Evolutionary conservation across 495 filamentous ascomycete genomes (phyloP).

Genomic region (Lentithecium fluviatile): DNA sequence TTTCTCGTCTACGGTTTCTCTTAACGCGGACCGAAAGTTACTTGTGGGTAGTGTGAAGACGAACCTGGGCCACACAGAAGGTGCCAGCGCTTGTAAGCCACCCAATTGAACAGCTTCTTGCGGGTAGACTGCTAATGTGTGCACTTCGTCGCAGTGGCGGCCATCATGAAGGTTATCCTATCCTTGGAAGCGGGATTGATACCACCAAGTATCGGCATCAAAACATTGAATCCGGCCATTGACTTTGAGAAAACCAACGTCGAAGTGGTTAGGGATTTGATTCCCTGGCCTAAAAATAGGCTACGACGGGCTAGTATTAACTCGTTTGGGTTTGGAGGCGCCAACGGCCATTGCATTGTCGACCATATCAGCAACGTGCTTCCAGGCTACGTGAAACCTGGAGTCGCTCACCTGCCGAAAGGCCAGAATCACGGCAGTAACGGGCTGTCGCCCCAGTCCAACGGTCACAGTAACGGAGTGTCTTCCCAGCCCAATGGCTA

Average conservation of each 20-base stretch:
- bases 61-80: conserved; percentile 44
- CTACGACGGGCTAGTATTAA: conserved; percentile 21
- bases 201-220: conserved; percentile 20
- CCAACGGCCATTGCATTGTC: conserved; percentile 26
- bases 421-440: no score
- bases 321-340: conserved; percentile 29
- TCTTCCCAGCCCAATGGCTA: no score
- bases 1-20: conserved; percentile 37
- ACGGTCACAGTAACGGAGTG: not conserved
- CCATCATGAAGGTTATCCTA: conserved; percentile 39
- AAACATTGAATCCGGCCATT: conserved; percentile 22
- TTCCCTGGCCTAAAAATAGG: conserved; percentile 24
- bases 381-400: no score
- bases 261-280: conserved; percentile 10
- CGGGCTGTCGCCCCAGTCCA: no score
- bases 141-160: conserved; percentile 36
- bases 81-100: no score
- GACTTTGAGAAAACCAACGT: conserved; percentile 19
- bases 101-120: no score
- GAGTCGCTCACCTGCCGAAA: no score
- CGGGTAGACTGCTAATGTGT: no score
- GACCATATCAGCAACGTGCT: no score
- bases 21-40: no score
- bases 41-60: conserved; percentile 31
- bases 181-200: conserved; percentile 36